Evolutionary conservation across 495 filamentous ascomycete species (phyloP), one percentile per base, ranked within the genome.

Genomic region (Tuber calosporum): DNA sequence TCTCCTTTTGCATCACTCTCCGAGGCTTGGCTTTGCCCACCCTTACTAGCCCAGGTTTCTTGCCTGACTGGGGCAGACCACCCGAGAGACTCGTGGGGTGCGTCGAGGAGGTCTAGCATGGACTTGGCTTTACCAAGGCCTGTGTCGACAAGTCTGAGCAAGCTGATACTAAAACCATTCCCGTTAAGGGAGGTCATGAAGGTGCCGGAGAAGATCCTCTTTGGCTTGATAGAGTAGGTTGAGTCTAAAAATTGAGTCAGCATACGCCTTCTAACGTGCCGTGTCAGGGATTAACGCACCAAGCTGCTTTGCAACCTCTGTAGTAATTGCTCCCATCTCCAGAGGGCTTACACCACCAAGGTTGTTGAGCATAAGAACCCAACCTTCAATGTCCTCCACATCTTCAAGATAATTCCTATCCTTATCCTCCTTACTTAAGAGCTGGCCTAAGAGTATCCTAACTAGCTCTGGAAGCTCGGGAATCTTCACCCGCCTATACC

Each of bases 141-240:
- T 1, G 91, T 94, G 76, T 96, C 91, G 11, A 88, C 87, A 34
- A 94, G 86, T 80, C 92, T 94, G 67, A 99, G 84, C 38, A 99
- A 81, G 4, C 90, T 89, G 79, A 97, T 90, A 80, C 92, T 96
- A 85, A 99, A 98, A 17, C 95, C 95, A 37, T 93, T 87, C 0
- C 93, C 93, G 79, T 99, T 97, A 73, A 99, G 85, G 80, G 92
- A 95, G 62, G 94, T 97, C 88, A 97, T 83, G 80, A 86, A 87
- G 38, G 86, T 87, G 26, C 87, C 87, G 66, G 84, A 83, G 70
- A 88, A 84, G 15, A 87, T 81, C 26, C 80, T 70, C 58, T 74
- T 78, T 8, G 80, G 80, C 11, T 73, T 80, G 74, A 79, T 76
- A 58, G 43, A 40, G 70, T 73, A 79, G 5, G 73, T 62, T 26